Evolutionary conservation across 805 yeast genomes (phyloP), one percentile per base, ranked within the genome.

Genomic region (Diddensiella santjacobensis): DNA sequence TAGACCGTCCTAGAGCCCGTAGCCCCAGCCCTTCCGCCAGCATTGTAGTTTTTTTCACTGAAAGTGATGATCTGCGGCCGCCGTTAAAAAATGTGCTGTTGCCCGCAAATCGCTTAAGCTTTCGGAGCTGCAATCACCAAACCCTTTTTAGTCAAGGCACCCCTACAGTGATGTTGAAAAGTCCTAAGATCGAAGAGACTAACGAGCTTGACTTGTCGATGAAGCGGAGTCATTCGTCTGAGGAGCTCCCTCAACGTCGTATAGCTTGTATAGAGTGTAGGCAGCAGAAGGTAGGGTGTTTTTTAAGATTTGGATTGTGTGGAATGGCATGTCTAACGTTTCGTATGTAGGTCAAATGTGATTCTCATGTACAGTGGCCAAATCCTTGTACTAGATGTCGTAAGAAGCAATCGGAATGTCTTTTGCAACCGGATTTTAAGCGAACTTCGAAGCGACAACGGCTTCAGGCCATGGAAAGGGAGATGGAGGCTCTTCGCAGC

Each of bases 231-330:
- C 10, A 8, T 8, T 35, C 38, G 38, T 13, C 20, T 6, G 38
- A 35, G 15, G 38, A 35, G 6, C 38, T n/a, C 8, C 38, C 18
- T 8, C 15, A n/a, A 15, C 6, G 38, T 8, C 38, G 38, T 8
- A 35, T 89, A 63, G 98, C 98, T 0, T 93, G 99, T 71, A 88
- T 87, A 1, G 96, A 91, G 60, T 93, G 99, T 63, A 78, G 98
- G 11, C 98, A 93, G 66, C 99, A 91, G 64, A 93, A 93, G 67
- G 73, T 69, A 20, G 31, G 56, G 31, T 22, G 13, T 8, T 4
- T 39, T 36, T 29, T 15, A 8, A 3, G 15, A n/a, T 6, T 15
- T 35, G 10, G 17, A 10, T 8, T 35, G 18, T 8, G 17, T 30
- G 40, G 29, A 3, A 17, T 22, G 26, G 33, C 19, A 37, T 15